Percentiles rank a stretch among this genome's conserved stretches.
These are phyloP conservation scores for Podospora didyma DNA, from an alignment of 495 filamentous ascomycete species.

Conservation along the genomic window DNA sequence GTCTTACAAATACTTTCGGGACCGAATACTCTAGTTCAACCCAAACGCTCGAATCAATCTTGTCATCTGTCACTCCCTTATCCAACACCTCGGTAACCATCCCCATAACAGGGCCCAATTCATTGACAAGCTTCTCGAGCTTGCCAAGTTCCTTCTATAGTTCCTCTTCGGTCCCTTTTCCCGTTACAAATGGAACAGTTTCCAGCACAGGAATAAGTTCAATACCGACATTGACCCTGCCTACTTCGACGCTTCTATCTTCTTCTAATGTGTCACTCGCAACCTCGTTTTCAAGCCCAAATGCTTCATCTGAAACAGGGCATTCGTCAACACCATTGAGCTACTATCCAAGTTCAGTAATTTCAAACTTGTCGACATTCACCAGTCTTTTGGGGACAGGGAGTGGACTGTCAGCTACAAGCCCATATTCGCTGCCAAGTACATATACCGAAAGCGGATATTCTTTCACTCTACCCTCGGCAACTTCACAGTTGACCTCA, in stretches of 20 bases:
- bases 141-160: slow-evolving; percentile 1
- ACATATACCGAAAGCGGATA: slow-evolving; percentile 4
- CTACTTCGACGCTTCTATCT: neutral
- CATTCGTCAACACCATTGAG: neutral
- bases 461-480: neutral
- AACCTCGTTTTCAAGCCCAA: neutral
- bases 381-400: neutral
- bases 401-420: neutral
- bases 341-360: slow-evolving; percentile 3
- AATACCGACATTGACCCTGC: neutral
- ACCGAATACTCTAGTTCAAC: neutral
- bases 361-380: neutral
- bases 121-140: neutral
- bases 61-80: slow-evolving; percentile 1
- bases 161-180: slow-evolving; percentile 7
- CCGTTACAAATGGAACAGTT: slow-evolving; percentile 12
- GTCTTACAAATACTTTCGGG: neutral
- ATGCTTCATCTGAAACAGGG: neutral
- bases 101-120: neutral
- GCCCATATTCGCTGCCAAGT: neutral
- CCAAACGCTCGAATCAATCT: neutral
- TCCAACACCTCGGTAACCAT: neutral
- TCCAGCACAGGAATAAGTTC: slow-evolving; percentile 9
- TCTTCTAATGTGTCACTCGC: neutral
- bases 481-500: too few species aligned